These are phyloP conservation scores for Nicotiana tabacum DNA, from an alignment of 257 asterid species.

Conservation along the genomic window DNA sequence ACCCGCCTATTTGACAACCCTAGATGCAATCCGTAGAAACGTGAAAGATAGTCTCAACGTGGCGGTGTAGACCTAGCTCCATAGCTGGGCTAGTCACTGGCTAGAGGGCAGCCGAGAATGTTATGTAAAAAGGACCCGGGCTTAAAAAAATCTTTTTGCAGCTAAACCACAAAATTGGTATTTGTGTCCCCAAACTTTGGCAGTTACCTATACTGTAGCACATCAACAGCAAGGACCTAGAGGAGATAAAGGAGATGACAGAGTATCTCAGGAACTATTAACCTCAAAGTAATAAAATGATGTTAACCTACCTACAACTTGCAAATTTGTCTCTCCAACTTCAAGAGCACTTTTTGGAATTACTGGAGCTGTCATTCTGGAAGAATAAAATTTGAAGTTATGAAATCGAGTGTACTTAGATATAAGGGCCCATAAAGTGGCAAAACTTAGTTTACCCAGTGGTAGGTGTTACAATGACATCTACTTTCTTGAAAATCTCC, in stretches of 20 bases:
- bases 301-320: constrained; percentile 39
- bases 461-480: constrained; percentile 87
- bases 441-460: constrained; percentile 52
- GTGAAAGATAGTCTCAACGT: background rate
- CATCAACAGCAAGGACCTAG: background rate
- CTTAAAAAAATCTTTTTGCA: background rate
- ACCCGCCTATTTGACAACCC: background rate
- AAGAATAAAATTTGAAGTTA: background rate
- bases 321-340: constrained; percentile 72
- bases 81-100: no score
- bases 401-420: background rate
- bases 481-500: constrained; percentile 75
- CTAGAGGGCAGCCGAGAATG: no score
- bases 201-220: background rate
- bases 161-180: background rate
- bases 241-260: background rate
- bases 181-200: background rate
- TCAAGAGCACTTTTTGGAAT: constrained; percentile 77
- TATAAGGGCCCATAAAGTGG: background rate
- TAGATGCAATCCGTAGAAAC: background rate
- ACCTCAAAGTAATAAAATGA: background rate
- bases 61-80: no score
- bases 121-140: background rate
- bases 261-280: background rate
- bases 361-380: constrained; percentile 89